Base-by-base conservation (phyloP, 768 basidiomycete species). In the Suillus fuscotomentosus region DNA sequence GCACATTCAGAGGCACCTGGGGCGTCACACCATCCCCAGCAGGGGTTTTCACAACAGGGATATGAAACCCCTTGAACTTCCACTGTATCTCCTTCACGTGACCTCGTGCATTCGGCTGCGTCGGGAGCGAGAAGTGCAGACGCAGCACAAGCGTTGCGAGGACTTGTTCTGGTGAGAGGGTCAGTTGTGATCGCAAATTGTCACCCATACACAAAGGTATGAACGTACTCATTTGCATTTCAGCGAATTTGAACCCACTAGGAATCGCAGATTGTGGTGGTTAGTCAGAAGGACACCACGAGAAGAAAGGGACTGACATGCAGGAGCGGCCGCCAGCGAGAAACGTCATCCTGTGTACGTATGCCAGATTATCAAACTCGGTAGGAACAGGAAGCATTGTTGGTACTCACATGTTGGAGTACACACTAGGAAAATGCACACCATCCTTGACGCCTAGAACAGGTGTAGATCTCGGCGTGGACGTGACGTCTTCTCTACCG, bases 201-300 rank as follows among this genome's bases (percentile, higher is more conserved):
- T 38, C 5, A 36, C 3, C 10, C 10, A 6, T 6, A 6, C 31
- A 31, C 31, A 31, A 31, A 31, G 31, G 17, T 11, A 36, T 54
- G 53, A 9, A 74, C 80, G 27, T 68, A 84, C 83, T 84, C 75
- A 83, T 83, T 69, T 84, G 83, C 8, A 85, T 73, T 65, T 84
- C 80, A 2, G 83, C 79, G 73, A 86, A 84, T 68, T 84, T 84
- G 75, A 84, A 84, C 0, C 83, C 84, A 38, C 82, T 82, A 62
- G 31, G 5, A 31, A 31, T 31, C 5, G 31, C 31, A 27, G 55
- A 53, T 54, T 20, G 51, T 31, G 15, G 9, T 34, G 17, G 34
- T 34, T 27, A 38, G 60, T 27, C 27, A 31, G 24, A 42, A 31
- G 31, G 38, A 59, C 27, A 14, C 13, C 9, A 13, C 7, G 63